A percentile compares a stretch with the other conserved stretches of the same genome.
Evolutionary conservation across 352 stramenopile genomes (phyloP).

Genomic region (Globisporangium nunn): DNA sequence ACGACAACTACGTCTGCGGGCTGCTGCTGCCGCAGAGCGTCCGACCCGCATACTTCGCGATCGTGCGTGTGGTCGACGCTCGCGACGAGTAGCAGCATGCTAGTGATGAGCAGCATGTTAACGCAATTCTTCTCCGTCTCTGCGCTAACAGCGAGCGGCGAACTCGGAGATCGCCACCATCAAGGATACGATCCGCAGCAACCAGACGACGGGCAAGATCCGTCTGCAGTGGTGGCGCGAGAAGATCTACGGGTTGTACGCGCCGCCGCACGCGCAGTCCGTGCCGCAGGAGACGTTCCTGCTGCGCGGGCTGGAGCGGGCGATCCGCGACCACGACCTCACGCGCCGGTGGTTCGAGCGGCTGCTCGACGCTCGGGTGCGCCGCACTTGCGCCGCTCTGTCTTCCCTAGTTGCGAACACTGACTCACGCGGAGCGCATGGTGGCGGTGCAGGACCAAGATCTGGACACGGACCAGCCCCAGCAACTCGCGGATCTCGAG

Average conservation of each 20-base stretch:
- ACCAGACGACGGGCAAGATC: conserved; percentile 83
- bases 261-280: conserved; percentile 4
- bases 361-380: conserved; percentile 77
- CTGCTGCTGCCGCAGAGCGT: conserved; percentile 59
- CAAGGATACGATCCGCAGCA: conserved; percentile 84
- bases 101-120: no score
- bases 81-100: not conserved
- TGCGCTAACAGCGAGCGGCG: conserved; percentile 54
- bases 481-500: conserved; percentile 71
- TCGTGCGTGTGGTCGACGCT: conserved; percentile 30
- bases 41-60: conserved; percentile 69
- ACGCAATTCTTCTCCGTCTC: not conserved
- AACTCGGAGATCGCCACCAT: conserved; percentile 89
- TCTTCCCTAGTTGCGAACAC: not conserved
- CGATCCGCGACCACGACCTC: conserved; percentile 66
- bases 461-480: conserved; percentile 71
- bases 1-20: conserved; percentile 77
- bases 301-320: conserved; percentile 51
- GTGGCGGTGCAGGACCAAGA: conserved; percentile 52
- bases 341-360: conserved; percentile 90
- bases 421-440: not conserved
- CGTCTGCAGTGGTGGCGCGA: conserved; percentile 92
- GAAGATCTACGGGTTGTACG: conserved; percentile 68
- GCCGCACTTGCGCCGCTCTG: not conserved
- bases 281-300: conserved; percentile 51